These are phyloP conservation scores for Aspergillus transmontanensis DNA, from an alignment of 2,329 filamentous ascomycete genomes.

Conservation along the genomic window DNA sequence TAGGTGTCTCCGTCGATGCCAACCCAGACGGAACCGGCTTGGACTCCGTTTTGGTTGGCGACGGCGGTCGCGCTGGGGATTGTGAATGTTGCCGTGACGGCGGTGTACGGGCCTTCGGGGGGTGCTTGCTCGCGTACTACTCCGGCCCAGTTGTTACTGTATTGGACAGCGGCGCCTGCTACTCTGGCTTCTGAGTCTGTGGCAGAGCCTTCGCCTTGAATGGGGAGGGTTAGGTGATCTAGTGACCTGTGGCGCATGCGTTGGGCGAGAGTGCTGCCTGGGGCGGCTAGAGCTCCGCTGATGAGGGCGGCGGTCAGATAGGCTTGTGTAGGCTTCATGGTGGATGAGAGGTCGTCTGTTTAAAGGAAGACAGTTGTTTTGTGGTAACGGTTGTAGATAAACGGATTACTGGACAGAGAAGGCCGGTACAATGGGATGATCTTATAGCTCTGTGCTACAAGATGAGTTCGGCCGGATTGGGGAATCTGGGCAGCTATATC, in stretches of 20 bases:
- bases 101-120: slow-evolving; percentile 51
- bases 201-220: slow-evolving; percentile 17
- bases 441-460: not conserved
- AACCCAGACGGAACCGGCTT: slow-evolving; percentile 60
- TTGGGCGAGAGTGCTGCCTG: slow-evolving; percentile 29
- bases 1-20: slow-evolving; percentile 65
- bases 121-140: slow-evolving; percentile 53
- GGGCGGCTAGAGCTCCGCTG: slow-evolving; percentile 30
- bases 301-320: slow-evolving; percentile 27
- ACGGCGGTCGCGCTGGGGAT: slow-evolving; percentile 54
- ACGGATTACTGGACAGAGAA: not conserved
- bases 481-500: not conserved
- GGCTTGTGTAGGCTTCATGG: slow-evolving; percentile 32
- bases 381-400: not conserved
- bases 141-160: slow-evolving; percentile 63
- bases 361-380: not conserved
- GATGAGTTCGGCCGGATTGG: not conserved
- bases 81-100: slow-evolving; percentile 49
- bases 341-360: slow-evolving; percentile 8
- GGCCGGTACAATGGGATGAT: not conserved
- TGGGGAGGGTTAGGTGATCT: slow-evolving; percentile 29
- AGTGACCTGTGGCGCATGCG: slow-evolving; percentile 24
- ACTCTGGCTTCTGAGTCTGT: slow-evolving; percentile 9
- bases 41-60: slow-evolving; percentile 37
- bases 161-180: slow-evolving; percentile 46